phyloP scores from a whole-genome alignment of 202 grass and related monocot species.

The Brachypodium distachyon region DNA sequence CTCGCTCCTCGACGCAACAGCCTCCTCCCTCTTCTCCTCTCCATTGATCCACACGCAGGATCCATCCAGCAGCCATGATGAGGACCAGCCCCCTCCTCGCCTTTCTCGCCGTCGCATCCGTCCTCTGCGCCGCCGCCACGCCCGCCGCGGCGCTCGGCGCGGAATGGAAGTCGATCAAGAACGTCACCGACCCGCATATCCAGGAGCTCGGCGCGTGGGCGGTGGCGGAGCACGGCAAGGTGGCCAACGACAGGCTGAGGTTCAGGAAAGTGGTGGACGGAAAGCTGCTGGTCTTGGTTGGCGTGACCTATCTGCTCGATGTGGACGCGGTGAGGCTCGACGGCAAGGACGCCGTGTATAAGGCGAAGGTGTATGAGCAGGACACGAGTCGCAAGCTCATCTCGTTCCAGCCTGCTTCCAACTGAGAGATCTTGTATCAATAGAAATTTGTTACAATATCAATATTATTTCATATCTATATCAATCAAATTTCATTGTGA shows the following conservation, averaged over 20 bases:
- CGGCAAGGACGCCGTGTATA: neutral
- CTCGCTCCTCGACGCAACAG: no score
- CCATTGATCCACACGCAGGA: neutral
- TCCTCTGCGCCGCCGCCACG: neutral
- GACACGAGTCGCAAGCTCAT: conserved; percentile 5
- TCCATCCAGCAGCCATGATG: neutral
- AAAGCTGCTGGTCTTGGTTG: conserved; percentile 12
- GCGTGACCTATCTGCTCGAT: conserved; percentile 25
- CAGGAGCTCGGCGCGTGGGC: neutral
- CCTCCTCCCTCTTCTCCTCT: neutral
- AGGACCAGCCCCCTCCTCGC: neutral
- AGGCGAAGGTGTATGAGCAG: conserved; percentile 26
- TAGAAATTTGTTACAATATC: no score
- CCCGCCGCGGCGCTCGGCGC: no score
- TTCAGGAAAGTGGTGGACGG: neutral
- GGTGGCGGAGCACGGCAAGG: neutral
- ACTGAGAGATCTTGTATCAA: neutral
- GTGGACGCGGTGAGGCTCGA: neutral
- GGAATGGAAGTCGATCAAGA: neutral
- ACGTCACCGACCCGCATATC: neutral
- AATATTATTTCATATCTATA: no score
- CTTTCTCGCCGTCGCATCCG: neutral
- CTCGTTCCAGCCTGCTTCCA: neutral
- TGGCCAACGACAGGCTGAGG: neutral
- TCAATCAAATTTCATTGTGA: no score